A percentile compares a stretch with the other conserved stretches of the same genome.
These are phyloP conservation scores for Goniomonas avonlea DNA, from an alignment of 78 protist genomes.

Conservation along the genomic window DNA sequence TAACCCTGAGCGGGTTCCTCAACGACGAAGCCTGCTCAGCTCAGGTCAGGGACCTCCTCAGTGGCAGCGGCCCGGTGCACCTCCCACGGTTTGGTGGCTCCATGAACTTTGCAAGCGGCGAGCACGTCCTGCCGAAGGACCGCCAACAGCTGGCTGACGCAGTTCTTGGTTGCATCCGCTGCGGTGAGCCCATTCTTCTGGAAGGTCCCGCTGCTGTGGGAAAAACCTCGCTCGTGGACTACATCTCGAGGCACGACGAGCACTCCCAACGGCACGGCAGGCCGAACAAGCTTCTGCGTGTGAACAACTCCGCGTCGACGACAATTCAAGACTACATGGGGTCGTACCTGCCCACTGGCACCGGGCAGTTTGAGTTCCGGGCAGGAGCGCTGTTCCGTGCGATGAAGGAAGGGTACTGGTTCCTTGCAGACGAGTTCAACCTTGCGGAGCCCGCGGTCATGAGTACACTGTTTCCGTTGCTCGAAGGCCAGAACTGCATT, in stretches of 20 bases:
- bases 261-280: too few species aligned
- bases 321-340: neutral
- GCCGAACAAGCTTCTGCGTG: neutral
- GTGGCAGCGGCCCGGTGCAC: too few species aligned
- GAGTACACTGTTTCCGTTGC: neutral
- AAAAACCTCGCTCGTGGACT: neutral
- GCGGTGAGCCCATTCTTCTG: neutral
- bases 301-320: neutral
- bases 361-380: neutral
- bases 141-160: neutral
- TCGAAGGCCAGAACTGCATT: neutral
- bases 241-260: too few species aligned
- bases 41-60: too few species aligned
- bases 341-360: neutral
- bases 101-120: too few species aligned
- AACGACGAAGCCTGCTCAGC: too few species aligned
- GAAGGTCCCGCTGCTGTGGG: conserved; percentile 18
- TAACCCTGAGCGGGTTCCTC: too few species aligned
- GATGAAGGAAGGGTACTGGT: neutral
- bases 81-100: too few species aligned
- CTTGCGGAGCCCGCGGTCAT: conserved; percentile 2
- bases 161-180: neutral
- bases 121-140: neutral
- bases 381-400: neutral
- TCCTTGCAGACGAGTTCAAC: conserved; percentile 18